These are phyloP conservation scores for Fereydounia khargensis DNA, from an alignment of 1,284 basidiomycete species.

Conservation along the genomic window DNA sequence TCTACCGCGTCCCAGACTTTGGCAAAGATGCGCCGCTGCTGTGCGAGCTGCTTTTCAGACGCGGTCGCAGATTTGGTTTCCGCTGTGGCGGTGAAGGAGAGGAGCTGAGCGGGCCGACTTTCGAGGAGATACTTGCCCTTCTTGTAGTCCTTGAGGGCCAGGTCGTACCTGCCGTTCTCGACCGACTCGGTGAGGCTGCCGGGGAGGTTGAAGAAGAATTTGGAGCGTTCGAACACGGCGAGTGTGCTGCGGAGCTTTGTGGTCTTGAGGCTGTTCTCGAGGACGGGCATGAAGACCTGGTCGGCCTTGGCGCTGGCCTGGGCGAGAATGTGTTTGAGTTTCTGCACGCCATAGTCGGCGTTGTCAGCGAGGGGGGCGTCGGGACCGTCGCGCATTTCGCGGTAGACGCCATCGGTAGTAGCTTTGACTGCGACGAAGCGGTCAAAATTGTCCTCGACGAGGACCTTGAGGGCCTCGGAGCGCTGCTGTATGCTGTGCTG, in stretches of 20 bases:
- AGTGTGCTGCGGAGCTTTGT: slow-evolving; percentile 88
- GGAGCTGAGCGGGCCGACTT: slow-evolving; percentile 77
- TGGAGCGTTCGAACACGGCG: slow-evolving; percentile 91
- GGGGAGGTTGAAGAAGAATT: slow-evolving; percentile 98
- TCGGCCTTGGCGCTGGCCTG: slow-evolving; percentile 80
- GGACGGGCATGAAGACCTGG: slow-evolving; percentile 90
- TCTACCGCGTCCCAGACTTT: slow-evolving; percentile 96
- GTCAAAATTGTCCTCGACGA: slow-evolving; percentile 98
- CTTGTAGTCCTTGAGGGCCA: slow-evolving; percentile 92
- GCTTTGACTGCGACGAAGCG: slow-evolving; percentile 96
- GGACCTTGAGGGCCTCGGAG: slow-evolving; percentile 84
- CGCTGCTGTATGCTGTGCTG: slow-evolving; percentile 58
- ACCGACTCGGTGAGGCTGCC: slow-evolving; percentile 86
- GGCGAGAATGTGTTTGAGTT: slow-evolving; percentile 66
- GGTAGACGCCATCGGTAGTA: slow-evolving; percentile 85
- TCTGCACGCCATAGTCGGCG: slow-evolving; percentile 79
- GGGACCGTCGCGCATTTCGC: slow-evolving; percentile 70
- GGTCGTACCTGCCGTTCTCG: slow-evolving; percentile 74
- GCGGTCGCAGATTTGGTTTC: slow-evolving; percentile 56
- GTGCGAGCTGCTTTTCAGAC: slow-evolving; percentile 26
- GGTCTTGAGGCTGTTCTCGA: slow-evolving; percentile 93
- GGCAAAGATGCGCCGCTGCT: slow-evolving; percentile 83
- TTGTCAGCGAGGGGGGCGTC: slow-evolving; percentile 75
- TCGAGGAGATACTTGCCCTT: slow-evolving; percentile 90
- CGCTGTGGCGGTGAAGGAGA: slow-evolving; percentile 60